phyloP scores from a whole-genome alignment of 23 red algal species.

The Gracilaria domingensis region DNA sequence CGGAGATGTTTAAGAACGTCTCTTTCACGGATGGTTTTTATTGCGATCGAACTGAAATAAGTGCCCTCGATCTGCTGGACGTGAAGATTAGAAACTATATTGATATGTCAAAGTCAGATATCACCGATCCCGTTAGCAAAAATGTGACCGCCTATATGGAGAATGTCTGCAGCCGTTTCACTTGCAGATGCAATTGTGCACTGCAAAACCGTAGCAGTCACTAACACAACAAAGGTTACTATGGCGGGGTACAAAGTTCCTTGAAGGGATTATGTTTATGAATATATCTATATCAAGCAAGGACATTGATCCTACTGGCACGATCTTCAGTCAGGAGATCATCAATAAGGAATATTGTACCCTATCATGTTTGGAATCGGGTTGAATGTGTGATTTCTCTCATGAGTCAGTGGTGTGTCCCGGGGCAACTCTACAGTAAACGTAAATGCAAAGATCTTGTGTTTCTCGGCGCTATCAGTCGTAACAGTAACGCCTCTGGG shows the following conservation, averaged over 20 bases:
- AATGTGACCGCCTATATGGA: slow-evolving; percentile 35
- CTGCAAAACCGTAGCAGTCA: slow-evolving; percentile 7
- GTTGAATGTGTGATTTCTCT: slow-evolving; percentile 42
- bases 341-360: slow-evolving; percentile 56
- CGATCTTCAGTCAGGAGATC: slow-evolving; percentile 31
- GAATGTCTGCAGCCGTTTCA: slow-evolving; percentile 40
- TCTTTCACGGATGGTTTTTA: slow-evolving; percentile 53
- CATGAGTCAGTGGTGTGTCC: slow-evolving; percentile 45
- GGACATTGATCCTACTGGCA: slow-evolving; percentile 28
- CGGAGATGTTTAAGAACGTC: slow-evolving; percentile 14
- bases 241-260: slow-evolving; percentile 34
- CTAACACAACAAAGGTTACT: slow-evolving; percentile 33
- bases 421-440: slow-evolving; percentile 28
- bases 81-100: not conserved
- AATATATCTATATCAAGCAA: slow-evolving; percentile 34
- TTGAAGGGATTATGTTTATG: slow-evolving; percentile 29
- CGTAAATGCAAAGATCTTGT: slow-evolving; percentile 40
- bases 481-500: not conserved
- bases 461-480: slow-evolving; percentile 28
- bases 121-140: slow-evolving; percentile 11
- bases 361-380: slow-evolving; percentile 16
- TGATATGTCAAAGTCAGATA: slow-evolving; percentile 47
- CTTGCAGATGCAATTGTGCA: slow-evolving; percentile 30
- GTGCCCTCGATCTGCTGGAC: slow-evolving; percentile 22
- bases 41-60: slow-evolving; percentile 47